phyloP scores from a whole-genome alignment of 2,329 filamentous ascomycete species.

The Colletotrichum aenigma region DNA sequence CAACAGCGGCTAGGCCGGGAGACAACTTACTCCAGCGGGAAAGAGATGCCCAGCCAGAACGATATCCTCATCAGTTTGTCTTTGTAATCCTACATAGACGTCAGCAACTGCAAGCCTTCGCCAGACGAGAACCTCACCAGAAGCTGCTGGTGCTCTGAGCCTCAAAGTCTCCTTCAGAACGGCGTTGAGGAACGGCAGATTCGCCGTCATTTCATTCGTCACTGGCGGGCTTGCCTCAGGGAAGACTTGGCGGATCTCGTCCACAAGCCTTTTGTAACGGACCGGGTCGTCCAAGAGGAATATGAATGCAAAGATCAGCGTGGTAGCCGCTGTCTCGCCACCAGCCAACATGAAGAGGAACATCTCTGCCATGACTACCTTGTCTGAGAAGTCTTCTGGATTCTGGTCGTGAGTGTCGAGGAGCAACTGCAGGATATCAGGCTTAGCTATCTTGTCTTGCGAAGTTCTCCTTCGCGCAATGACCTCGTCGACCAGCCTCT shows the following conservation, averaged over 20 bases:
- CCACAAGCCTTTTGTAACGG: not conserved
- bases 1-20: not conserved
- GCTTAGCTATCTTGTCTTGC: not conserved
- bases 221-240: not conserved
- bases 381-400: not conserved
- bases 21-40: not conserved
- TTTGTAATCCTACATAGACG: not conserved
- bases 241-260: not conserved
- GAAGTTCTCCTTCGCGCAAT: not conserved
- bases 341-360: not conserved
- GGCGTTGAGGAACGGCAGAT: conserved; percentile 51
- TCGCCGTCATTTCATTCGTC: not conserved
- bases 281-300: not conserved
- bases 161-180: conserved; percentile 41
- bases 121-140: conserved; percentile 13
- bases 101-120: not conserved
- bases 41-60: not conserved
- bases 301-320: not conserved
- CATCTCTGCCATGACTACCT: not conserved
- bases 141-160: conserved; percentile 35
- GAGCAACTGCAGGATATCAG: not conserved
- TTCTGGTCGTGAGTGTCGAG: not conserved
- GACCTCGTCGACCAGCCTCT: not conserved
- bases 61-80: not conserved
- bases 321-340: not conserved